Conservation (phyloP, 2,329 filamentous ascomycete genomes). For the Fusarium robinianum region DNA sequence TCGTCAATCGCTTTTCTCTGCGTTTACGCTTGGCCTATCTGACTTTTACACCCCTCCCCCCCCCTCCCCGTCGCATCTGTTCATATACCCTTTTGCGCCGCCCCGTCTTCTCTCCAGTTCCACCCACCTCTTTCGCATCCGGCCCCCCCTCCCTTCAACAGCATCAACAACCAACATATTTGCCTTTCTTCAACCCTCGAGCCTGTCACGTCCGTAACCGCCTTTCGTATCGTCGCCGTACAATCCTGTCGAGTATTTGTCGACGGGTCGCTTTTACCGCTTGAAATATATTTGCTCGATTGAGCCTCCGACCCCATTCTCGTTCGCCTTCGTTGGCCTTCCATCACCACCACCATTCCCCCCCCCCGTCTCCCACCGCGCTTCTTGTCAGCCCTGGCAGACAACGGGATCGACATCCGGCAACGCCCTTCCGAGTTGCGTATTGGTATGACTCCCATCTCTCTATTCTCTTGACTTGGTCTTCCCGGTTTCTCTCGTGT, state of each 20-base stretch:
- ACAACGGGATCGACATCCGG: slow-evolving; percentile 22
- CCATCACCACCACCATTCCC: no score
- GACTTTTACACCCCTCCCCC: slow-evolving; percentile 17
- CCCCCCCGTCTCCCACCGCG: slow-evolving; percentile 24
- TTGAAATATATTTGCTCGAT: slow-evolving; percentile 27
- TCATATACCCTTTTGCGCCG: slow-evolving; percentile 38
- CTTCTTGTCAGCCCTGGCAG: slow-evolving; percentile 16
- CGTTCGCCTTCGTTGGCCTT: slow-evolving; percentile 20
- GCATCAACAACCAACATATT: no score
- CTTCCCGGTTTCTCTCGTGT: slow-evolving; percentile 15
- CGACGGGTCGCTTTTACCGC: slow-evolving; percentile 11
- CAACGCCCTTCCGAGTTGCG: slow-evolving; percentile 24
- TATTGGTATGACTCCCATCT: slow-evolving; percentile 32
- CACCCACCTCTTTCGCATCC: slow-evolving; percentile 31
- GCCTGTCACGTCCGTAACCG: slow-evolving; percentile 20
- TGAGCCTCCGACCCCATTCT: slow-evolving; percentile 12
- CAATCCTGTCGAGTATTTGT: slow-evolving; percentile 6
- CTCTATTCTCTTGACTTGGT: slow-evolving; percentile 24
- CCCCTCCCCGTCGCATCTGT: no score
- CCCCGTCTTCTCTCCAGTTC: slow-evolving; percentile 33
- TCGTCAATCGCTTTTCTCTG: slow-evolving; percentile 15
- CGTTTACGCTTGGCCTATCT: slow-evolving; percentile 13
- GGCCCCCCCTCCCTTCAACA: slow-evolving; percentile 15
- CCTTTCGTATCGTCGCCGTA: slow-evolving; percentile 16
- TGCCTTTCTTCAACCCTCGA: slow-evolving; percentile 17